Conservation (phyloP, 2,329 filamentous ascomycete genomes). For the Phaeosphaeriaceae sp. region DNA sequence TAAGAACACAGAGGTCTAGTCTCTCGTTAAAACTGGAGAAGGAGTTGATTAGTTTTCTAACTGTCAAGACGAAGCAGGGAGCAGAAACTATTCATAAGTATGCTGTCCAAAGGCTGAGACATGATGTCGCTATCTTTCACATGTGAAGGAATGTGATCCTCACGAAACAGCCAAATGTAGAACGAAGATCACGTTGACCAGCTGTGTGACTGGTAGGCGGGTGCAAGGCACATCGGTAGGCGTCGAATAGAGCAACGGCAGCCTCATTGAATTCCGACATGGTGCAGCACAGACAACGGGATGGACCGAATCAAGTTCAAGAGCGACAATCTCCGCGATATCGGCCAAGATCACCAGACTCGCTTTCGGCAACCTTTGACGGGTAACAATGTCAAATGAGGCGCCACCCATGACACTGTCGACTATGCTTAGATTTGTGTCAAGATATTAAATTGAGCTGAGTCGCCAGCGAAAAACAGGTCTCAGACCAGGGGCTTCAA, state of each 20-base stretch:
- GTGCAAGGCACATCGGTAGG: constrained; percentile 17
- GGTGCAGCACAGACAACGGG: constrained; percentile 32
- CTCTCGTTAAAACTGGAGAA: constrained; percentile 33
- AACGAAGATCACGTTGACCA: constrained; percentile 26
- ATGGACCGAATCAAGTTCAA: constrained; percentile 40
- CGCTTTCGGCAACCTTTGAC: constrained; percentile 21
- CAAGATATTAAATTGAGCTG: no score
- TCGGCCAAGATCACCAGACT: constrained; percentile 33
- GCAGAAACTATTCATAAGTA: constrained; percentile 30
- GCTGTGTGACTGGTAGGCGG: constrained; percentile 30
- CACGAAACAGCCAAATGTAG: constrained; percentile 12
- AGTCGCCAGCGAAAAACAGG: no score
- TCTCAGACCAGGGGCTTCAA: no score
- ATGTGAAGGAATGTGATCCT: constrained; percentile 1
- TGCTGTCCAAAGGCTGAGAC: constrained; percentile 17
- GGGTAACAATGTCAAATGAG: constrained; percentile 21
- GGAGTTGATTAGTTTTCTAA: constrained; percentile 11
- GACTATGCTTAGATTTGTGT: constrained; percentile 10
- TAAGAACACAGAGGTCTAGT: constrained; percentile 25
- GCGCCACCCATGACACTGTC: constrained; percentile 28
- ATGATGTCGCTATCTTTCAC: constrained; percentile 19
- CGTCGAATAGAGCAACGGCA: constrained; percentile 31
- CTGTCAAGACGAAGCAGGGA: constrained; percentile 19
- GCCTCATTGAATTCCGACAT: constrained; percentile 36
- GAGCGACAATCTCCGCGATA: constrained; percentile 32